phyloP scores from a whole-genome alignment of 306 rosid species.

The Styphnolobium japonicum region DNA sequence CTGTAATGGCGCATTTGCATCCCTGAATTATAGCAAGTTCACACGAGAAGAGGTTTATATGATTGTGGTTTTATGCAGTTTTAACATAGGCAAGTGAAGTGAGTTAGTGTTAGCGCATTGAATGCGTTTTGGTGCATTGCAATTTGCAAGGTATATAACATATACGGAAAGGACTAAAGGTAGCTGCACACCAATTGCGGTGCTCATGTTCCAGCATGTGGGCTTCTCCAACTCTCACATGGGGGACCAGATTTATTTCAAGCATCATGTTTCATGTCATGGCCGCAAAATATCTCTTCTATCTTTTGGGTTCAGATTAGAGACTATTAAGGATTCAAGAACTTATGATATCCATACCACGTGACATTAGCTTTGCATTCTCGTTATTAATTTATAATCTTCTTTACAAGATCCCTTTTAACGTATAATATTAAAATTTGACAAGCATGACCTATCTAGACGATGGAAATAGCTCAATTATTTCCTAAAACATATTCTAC shows the following conservation, averaged over 20 bases:
- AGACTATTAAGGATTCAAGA: neutral
- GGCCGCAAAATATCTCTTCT: neutral
- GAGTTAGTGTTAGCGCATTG: neutral
- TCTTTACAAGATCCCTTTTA: neutral
- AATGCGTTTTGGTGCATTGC: neutral
- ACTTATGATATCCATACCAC: neutral
- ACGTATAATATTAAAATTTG: neutral
- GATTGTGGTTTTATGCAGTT: neutral
- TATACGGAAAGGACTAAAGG: neutral
- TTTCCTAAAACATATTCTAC: neutral
- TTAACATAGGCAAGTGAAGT: neutral
- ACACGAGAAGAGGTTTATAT: neutral
- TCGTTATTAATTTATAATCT: neutral
- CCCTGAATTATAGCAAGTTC: neutral
- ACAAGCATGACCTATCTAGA: neutral
- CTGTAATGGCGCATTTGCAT: neutral
- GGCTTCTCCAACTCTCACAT: neutral
- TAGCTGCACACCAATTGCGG: neutral
- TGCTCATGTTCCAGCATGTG: conserved; percentile 9
- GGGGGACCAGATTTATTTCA: neutral
- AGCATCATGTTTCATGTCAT: neutral
- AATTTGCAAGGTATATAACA: neutral
- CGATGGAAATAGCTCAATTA: neutral
- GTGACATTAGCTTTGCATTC: neutral
- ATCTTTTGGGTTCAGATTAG: neutral